Evolutionary conservation across 495 filamentous ascomycete genomes (phyloP), one percentile per base, ranked within the genome.

Genomic region (Xylaria intraflava): DNA sequence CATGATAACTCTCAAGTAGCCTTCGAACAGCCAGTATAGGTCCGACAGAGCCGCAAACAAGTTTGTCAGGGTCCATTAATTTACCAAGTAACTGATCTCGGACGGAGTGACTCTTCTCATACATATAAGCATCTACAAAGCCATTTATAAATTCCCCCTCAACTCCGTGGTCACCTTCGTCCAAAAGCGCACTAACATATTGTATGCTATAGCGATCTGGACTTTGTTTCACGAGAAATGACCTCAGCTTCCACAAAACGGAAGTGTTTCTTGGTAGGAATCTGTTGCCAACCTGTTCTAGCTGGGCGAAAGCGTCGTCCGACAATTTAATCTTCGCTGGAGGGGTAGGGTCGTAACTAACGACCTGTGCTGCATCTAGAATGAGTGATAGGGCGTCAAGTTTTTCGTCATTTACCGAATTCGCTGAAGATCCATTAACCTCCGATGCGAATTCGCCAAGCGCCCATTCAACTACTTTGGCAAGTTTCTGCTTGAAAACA

Each of bases 191-290:
- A 10, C 51, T 58, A 3, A 64, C 47, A 5, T 41, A 52, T 23
- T 24, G 30, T 11, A 33, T 38, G 7, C 52, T 51, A 27, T 60
- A 61, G 43, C 59, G 58, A 35, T 51, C 46, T 24, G 58, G 56
- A 24, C 49, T 62, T 41, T 70, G 60, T 36, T 56, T 61, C 1
- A 67, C 53, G 20, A 76, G 51, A 49, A 74, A 76, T 31, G 52
- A 65, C 24, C 65, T 66, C 2, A 73, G 33, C 49, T 72, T 67
- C 72, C 72, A 74, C 14, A 68, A 69, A 29, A 56, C 40, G 19
- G 63, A 46, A 19, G 56, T n/a, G 1, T 60, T 57, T 24, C 58
- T 60, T 6, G 61, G 58, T 7, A 69, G 45, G n/a, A 62, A 58
- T n/a, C 47, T 53, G 12, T 62, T 38, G 55, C 69, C 61, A 33